Evolutionary conservation across 495 filamentous ascomycete species (phyloP).

Genomic region (Aspergillus sclerotioniger): DNA sequence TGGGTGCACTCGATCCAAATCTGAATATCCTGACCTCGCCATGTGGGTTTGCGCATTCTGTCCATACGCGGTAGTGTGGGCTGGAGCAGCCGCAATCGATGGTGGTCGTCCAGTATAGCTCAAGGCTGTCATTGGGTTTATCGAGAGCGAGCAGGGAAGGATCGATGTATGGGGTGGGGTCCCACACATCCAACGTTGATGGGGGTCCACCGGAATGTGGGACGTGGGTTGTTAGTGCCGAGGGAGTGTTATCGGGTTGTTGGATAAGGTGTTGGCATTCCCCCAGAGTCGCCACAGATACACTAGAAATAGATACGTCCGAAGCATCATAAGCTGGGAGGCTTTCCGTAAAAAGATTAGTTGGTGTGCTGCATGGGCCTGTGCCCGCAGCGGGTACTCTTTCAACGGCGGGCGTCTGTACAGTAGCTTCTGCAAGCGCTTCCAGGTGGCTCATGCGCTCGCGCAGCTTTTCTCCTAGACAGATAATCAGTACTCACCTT

Average conservation of each 20-base stretch:
- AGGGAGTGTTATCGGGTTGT: slow-evolving; percentile 5
- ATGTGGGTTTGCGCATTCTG: background rate
- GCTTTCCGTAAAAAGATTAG: background rate
- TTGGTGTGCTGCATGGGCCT: background rate
- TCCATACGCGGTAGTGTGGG: slow-evolving; percentile 17
- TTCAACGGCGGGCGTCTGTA: background rate
- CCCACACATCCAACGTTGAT: slow-evolving; percentile 7
- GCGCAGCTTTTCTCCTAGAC: slow-evolving; percentile 22
- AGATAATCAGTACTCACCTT: slow-evolving; percentile 4
- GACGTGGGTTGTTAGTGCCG: slow-evolving; percentile 9
- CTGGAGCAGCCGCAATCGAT: slow-evolving; percentile 19
- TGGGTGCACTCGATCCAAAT: slow-evolving; percentile 2
- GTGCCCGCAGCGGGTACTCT: background rate
- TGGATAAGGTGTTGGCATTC: slow-evolving; percentile 2
- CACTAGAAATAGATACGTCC: slow-evolving; percentile 5
- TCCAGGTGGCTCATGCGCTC: slow-evolving; percentile 22
- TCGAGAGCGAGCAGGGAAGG: slow-evolving; percentile 16
- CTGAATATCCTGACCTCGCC: slow-evolving; percentile 12
- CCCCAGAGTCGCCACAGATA: background rate
- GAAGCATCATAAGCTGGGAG: slow-evolving; percentile 7
- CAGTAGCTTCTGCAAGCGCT: slow-evolving; percentile 17
- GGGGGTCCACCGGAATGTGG: slow-evolving; percentile 1
- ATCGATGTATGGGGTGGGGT: slow-evolving; percentile 5
- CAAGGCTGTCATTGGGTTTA: background rate
- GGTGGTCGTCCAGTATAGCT: slow-evolving; percentile 14